These are phyloP conservation scores for Phytopythium vexans DNA, from an alignment of 352 stramenopile species.

Conservation along the genomic window DNA sequence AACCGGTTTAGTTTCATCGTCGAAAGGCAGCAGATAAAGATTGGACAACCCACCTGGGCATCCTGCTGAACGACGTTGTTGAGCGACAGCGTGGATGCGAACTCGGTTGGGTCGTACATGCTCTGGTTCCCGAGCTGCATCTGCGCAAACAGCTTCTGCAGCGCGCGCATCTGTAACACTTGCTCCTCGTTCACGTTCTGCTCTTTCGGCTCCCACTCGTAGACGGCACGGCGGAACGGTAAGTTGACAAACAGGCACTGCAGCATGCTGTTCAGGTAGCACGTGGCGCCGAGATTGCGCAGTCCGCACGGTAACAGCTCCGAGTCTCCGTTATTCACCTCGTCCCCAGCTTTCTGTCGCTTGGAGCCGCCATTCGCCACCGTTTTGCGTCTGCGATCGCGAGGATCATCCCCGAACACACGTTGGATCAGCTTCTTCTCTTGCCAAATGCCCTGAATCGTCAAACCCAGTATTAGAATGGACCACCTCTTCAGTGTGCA, in stretches of 20 bases:
- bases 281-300: conserved; percentile 85
- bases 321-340: neutral
- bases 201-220: conserved; percentile 72
- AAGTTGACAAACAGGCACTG: conserved; percentile 79
- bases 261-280: conserved; percentile 88
- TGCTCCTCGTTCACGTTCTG: conserved; percentile 42
- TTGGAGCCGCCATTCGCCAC: neutral
- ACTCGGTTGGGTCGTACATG: conserved; percentile 75
- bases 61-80: conserved; percentile 87
- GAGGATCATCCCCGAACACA: conserved; percentile 66
- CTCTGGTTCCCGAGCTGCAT: conserved; percentile 78
- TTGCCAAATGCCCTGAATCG: conserved; percentile 63
- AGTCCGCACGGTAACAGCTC: conserved; percentile 48
- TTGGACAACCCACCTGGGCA: conserved; percentile 47
- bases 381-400: conserved; percentile 31
- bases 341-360: neutral
- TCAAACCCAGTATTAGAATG: too few species aligned
- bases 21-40: neutral
- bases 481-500: too few species aligned
- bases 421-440: conserved; percentile 42
- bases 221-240: conserved; percentile 70
- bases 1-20: neutral
- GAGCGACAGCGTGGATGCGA: conserved; percentile 70
- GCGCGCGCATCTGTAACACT: conserved; percentile 66
- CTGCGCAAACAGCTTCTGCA: conserved; percentile 81